These are phyloP conservation scores for Rhododendron kiyosumense DNA, from an alignment of 148 eudicot species.

Conservation along the genomic window DNA sequence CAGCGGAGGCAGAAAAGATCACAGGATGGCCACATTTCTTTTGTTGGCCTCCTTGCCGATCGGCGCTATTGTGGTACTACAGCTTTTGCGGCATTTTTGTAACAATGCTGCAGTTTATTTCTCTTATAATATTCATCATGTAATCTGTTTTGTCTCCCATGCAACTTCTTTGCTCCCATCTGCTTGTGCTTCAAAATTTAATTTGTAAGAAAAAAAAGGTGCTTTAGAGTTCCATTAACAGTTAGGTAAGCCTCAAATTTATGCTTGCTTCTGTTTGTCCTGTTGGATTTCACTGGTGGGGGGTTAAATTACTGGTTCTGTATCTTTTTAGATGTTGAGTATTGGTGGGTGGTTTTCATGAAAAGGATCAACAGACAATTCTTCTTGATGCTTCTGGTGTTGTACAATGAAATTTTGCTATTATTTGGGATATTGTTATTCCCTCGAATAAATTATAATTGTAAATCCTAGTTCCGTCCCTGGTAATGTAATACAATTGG, in stretches of 20 bases:
- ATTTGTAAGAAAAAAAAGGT: not conserved
- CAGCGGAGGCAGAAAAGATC: constrained; percentile 66
- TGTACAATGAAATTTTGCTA: not conserved
- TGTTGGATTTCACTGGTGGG: not conserved
- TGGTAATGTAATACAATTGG: not conserved
- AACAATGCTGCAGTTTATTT: not conserved
- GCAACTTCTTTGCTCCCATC: not conserved
- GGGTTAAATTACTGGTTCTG: not conserved
- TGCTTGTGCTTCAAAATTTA: not conserved
- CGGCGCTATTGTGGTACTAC: constrained; percentile 83
- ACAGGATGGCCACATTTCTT: constrained; percentile 76
- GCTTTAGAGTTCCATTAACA: not conserved
- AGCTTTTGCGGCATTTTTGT: constrained; percentile 7
- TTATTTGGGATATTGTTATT: not conserved
- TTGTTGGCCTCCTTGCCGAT: constrained; percentile 95
- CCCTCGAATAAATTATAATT: not conserved
- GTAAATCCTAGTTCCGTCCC: no score
- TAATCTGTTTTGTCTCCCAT: not conserved
- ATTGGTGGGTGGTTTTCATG: not conserved
- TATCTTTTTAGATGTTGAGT: not conserved
- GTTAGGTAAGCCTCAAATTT: not conserved
- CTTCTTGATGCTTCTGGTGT: not conserved
- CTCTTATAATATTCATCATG: not conserved
- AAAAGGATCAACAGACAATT: not conserved
- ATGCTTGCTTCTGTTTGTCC: not conserved